Base-by-base conservation (phyloP, 495 filamentous ascomycete species). In the Aspergillus panamensis region DNA sequence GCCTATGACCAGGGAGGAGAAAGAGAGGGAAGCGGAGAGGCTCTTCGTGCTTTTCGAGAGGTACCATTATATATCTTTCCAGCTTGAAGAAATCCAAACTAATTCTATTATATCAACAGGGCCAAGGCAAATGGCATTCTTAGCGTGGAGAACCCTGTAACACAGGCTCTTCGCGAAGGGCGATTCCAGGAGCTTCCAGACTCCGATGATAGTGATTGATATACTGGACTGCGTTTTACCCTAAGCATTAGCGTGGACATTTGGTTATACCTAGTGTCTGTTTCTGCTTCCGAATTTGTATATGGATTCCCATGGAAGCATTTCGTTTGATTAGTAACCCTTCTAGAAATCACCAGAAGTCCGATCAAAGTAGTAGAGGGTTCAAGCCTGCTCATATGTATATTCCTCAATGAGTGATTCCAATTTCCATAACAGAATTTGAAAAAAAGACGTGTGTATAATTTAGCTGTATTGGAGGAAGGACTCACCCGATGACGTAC, bases 31-130 rank as follows among this genome's bases (percentile, higher is more conserved):
- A 69, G 94, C 94, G 0, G 94, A 98, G 70, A 86, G 82, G 63
- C 74, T 98, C 0, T 96, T 97, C 74, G 91, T 97, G 13, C 77
- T 98, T 14, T 98, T 98, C 72, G 92, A 98, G 73, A 84, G 92
- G 90, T 90, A 75, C 61, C 42, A 48, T 40, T n/a, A 25, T 25
- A 17, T 48, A 45, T 48, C 42, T 16, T 13, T 44, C 17, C 6
- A 6, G 8, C 9, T 8, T 40, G 16, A 19, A 19, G 10, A 48
- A 48, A 14, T 16, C 19, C 14, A 53, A 29, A 44, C 62, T 71
- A 66, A 72, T 25, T 43, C 7, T 12, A 25, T 7, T 53, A 48
- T 25, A 25, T 25, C 25, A n/a, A 35, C 32, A 96, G 91, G 67
- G 70, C 96, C 42, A 91, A 83, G 72, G 84, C 84, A 61, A 96